Evolutionary conservation across 306 rosid genomes (phyloP).

Genomic region (Trifolium subterraneum): DNA sequence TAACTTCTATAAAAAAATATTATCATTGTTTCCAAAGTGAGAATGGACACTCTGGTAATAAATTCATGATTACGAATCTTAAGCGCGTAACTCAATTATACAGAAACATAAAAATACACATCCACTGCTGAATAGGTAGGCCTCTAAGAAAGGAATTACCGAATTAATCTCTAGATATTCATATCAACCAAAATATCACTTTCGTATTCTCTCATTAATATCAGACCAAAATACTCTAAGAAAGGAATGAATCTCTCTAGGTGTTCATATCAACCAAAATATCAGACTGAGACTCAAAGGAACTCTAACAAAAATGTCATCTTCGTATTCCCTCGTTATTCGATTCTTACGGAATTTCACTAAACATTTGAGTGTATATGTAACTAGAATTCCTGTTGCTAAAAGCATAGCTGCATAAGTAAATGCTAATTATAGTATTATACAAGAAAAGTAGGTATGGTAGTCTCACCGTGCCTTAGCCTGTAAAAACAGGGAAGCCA

Average conservation of each 20-base stretch:
- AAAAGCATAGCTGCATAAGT: conserved; percentile 6
- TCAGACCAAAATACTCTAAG: background rate
- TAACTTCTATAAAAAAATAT: background rate
- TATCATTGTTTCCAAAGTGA: conserved; percentile 1
- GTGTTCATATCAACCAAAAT: conserved; percentile 15
- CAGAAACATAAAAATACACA: background rate
- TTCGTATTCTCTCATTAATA: conserved; percentile 11
- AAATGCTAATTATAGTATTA: background rate
- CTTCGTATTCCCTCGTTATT: conserved; percentile 14
- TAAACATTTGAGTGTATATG: conserved; percentile 21
- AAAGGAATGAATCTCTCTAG: conserved; percentile 25
- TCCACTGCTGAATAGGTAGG: background rate
- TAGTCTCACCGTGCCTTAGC: conserved; percentile 1
- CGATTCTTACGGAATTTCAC: conserved; percentile 17
- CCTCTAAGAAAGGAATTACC: conserved; percentile 24
- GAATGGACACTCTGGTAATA: background rate
- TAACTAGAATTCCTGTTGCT: conserved; percentile 23
- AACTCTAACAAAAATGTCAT: conserved; percentile 22
- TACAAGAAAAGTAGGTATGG: background rate
- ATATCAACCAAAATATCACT: background rate
- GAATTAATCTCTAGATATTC: conserved; percentile 13
- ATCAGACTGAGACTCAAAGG: conserved; percentile 9
- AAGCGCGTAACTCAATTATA: background rate
- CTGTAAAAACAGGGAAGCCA: conserved; percentile 31
- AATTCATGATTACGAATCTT: background rate